Conservation (phyloP, 1,284 basidiomycete species). For the Microbotryum lychnidis-dioicae region DNA sequence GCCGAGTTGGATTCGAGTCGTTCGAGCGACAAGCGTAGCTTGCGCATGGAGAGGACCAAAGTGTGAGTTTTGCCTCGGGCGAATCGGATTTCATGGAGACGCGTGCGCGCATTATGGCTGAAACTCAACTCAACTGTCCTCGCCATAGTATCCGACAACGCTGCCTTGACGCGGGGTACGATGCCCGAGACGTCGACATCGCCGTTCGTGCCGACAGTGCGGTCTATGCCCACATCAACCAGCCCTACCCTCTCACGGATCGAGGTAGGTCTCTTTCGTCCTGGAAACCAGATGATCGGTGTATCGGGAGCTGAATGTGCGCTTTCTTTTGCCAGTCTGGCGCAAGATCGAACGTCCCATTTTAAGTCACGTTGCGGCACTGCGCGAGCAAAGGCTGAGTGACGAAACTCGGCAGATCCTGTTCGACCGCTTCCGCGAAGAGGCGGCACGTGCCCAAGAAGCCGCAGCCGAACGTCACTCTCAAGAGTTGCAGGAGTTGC, state of each 20-base stretch:
- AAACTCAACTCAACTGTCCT: background rate
- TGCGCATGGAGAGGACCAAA: background rate
- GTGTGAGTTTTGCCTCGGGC: background rate
- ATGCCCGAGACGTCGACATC: background rate
- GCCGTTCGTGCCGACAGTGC: background rate
- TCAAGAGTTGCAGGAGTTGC: no score
- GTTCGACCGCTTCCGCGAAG: no score
- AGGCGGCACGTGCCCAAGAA: no score
- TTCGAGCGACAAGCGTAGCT: background rate
- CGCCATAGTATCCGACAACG: background rate
- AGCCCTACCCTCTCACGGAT: constrained; percentile 13
- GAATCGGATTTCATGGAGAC: background rate
- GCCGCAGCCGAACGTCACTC: no score
- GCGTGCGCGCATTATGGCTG: background rate
- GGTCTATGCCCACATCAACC: constrained; percentile 2
- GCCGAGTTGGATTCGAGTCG: background rate
- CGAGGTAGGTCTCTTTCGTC: background rate
- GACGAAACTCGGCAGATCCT: background rate
- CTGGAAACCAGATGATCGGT: no score
- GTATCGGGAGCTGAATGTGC: no score
- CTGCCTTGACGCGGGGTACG: background rate
- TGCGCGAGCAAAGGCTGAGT: background rate
- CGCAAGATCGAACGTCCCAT: constrained; percentile 6
- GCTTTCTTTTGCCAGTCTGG: background rate
- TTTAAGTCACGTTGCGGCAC: background rate